Evolutionary conservation across 768 basidiomycete species (phyloP), one percentile per base, ranked within the genome.

Genomic region (Suillus clintonianus): DNA sequence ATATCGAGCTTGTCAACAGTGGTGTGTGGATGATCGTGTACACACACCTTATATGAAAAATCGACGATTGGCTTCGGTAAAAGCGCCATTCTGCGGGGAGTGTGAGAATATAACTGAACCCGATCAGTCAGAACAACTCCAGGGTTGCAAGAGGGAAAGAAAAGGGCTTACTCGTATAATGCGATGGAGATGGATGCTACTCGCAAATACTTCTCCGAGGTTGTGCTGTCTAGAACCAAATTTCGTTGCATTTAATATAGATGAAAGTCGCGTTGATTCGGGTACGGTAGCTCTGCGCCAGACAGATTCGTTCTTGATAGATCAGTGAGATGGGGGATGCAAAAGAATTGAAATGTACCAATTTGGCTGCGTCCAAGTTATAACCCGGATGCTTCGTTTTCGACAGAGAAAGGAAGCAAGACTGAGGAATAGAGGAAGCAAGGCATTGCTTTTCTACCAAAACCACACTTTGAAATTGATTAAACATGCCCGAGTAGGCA

Each of bases 161-260:
- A 45, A 17, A 4, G 11, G 11, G 32, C 79, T 50, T 19, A 79
- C 79, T 80, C 79, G 64, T 80, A 80, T 30, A 69, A 69, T n/a
- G 77, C 77, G 56, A 80, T 74, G 10, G 79, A 74, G 61, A 80
- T 64, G 17, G 79, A 74, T 47, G 72, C 67, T 57, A 79, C 65
- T 39, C 79, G 75, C 59, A 79, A 61, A 66, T 75, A 78, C 62
- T 64, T 69, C 71, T 75, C 73, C n/a, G 76, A 65, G 14, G 47
- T 8, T 48, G 24, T 14, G 15, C 19, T 47, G 59, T 53, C 24
- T 47, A 62, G 43, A 13, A 63, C 15, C 4, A 30, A 9, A 30
- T 5, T 5, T 9, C 4, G 17, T 27, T 27, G 27, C 27, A 17
- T 17, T 27, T 27, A 51, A 27, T 3, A 30, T 30, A 17, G 17